Evolutionary conservation across 1,139 yeast species (phyloP).

Genomic region (Geotrichum klebahnii): DNA sequence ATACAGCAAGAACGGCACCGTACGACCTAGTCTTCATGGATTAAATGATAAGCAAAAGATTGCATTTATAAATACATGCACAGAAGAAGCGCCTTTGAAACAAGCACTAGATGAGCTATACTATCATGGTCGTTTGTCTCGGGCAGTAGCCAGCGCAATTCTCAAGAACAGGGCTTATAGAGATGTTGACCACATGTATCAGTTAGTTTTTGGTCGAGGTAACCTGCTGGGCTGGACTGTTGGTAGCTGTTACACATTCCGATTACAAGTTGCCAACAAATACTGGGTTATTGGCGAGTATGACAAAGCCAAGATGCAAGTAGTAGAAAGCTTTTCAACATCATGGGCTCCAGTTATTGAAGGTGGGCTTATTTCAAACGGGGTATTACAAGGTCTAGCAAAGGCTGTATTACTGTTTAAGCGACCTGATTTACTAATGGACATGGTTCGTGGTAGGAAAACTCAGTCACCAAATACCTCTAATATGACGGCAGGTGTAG

Average conservation of each 20-base stretch:
- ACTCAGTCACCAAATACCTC: background rate
- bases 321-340: slow-evolving; percentile 27
- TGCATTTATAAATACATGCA: slow-evolving; percentile 11
- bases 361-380: slow-evolving; percentile 2
- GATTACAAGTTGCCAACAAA: slow-evolving; percentile 31
- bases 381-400: slow-evolving; percentile 9
- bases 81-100: slow-evolving; percentile 23
- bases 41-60: slow-evolving; percentile 4
- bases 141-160: slow-evolving; percentile 26
- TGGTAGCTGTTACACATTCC: slow-evolving; percentile 27
- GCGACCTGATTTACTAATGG: slow-evolving; percentile 3
- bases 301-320: slow-evolving; percentile 25
- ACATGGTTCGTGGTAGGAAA: slow-evolving; percentile 3
- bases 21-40: slow-evolving; percentile 14
- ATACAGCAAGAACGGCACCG: slow-evolving; percentile 11
- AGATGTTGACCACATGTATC: slow-evolving; percentile 27
- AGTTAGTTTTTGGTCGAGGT: slow-evolving; percentile 26
- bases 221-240: slow-evolving; percentile 29
- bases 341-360: slow-evolving; percentile 27
- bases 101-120: slow-evolving; percentile 28
- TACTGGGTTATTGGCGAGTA: slow-evolving; percentile 27
- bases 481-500: too few species aligned
- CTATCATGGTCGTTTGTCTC: slow-evolving; percentile 29
- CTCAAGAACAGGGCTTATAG: slow-evolving; percentile 24
- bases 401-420: slow-evolving; percentile 10